phyloP scores from a whole-genome alignment of 164 flowering plant genomes.

The Piper betle region DNA sequence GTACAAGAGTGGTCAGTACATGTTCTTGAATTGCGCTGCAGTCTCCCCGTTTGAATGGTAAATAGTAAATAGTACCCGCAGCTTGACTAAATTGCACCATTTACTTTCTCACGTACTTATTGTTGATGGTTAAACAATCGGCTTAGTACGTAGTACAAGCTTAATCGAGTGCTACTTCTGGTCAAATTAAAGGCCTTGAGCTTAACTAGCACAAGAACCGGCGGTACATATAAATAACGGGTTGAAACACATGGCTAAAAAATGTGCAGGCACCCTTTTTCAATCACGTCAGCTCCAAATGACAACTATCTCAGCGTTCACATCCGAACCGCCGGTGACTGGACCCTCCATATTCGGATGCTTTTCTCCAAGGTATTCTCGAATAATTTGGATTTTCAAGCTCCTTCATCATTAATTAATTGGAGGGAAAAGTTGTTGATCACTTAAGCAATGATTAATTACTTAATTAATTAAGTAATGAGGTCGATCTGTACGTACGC shows the following conservation, averaged over 20 bases:
- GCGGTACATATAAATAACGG: neutral
- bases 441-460: neutral
- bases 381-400: too few species aligned
- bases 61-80: too few species aligned
- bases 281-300: constrained; percentile 29
- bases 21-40: constrained; percentile 42
- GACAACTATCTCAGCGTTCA: constrained; percentile 28
- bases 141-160: neutral
- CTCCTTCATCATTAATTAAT: too few species aligned
- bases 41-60: constrained; percentile 52
- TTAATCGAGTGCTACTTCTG: too few species aligned
- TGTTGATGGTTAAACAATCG: too few species aligned
- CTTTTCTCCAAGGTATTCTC: constrained; percentile 65
- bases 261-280: constrained; percentile 26
- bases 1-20: constrained; percentile 46
- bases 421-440: too few species aligned
- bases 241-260: neutral
- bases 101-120: too few species aligned
- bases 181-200: too few species aligned
- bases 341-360: constrained; percentile 43
- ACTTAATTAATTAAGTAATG: neutral
- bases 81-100: too few species aligned
- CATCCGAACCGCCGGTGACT: constrained; percentile 25
- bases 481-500: too few species aligned
- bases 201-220: too few species aligned